Conservation (phyloP, 371 early-diverging fungal species). For the Mortierella sp. region DNA sequence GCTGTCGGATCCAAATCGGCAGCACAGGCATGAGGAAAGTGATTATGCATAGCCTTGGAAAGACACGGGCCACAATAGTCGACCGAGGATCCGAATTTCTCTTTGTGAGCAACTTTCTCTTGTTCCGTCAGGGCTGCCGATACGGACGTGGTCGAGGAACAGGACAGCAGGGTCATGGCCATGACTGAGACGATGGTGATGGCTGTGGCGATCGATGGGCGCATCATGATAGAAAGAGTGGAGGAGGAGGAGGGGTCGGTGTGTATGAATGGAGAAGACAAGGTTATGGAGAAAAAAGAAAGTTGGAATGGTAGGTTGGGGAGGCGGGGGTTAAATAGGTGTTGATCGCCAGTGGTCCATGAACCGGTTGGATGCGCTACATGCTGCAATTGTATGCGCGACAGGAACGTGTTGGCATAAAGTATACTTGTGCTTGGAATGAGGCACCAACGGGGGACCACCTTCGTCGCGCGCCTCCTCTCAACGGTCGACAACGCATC, state of each 20-base stretch:
- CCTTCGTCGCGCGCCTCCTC: not conserved
- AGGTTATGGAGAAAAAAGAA: not conserved
- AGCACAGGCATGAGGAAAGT: slow-evolving; percentile 49
- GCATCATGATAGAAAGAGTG: slow-evolving; percentile 23
- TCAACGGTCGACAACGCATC: slow-evolving; percentile 20
- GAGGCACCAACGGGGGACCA: too few relatives aligned
- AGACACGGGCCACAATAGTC: slow-evolving; percentile 40
- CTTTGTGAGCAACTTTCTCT: slow-evolving; percentile 20
- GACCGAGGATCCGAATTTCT: slow-evolving; percentile 12
- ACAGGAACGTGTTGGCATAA: slow-evolving; percentile 6
- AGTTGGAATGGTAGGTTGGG: not conserved
- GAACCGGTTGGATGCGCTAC: not conserved
- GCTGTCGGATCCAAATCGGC: slow-evolving; percentile 11
- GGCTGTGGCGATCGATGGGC: slow-evolving; percentile 29
- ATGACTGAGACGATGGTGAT: slow-evolving; percentile 23
- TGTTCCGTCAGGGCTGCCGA: slow-evolving; percentile 26
- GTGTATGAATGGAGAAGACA: slow-evolving; percentile 7
- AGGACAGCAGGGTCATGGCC: slow-evolving; percentile 16
- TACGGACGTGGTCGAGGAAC: slow-evolving; percentile 12
- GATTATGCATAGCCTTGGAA: slow-evolving; percentile 52
- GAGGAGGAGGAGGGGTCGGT: not conserved
- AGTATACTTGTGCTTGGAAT: slow-evolving; percentile 17
- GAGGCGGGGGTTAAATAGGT: not conserved
- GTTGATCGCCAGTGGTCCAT: not conserved
- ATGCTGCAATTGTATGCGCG: not conserved